A percentile compares a stretch with the other conserved stretches of the same genome.
Evolutionary conservation across 495 filamentous ascomycete genomes (phyloP).

Genomic region (Xylaria scruposa): DNA sequence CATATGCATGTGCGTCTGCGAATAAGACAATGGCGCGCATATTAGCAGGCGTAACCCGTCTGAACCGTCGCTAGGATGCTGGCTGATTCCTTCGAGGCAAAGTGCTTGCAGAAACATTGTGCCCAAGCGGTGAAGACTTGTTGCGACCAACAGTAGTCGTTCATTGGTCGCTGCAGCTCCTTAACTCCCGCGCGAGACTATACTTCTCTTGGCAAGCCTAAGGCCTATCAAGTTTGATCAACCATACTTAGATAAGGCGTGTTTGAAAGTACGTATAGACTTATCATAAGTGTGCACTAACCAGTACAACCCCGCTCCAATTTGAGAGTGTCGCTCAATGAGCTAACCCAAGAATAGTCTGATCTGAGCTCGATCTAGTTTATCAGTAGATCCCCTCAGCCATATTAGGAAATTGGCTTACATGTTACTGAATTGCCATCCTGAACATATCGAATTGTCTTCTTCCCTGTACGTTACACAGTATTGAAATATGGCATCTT

Average conservation of each 20-base stretch:
- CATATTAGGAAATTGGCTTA: constrained; percentile 4
- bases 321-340: not conserved
- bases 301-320: not conserved
- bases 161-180: not conserved
- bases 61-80: constrained; percentile 5
- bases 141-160: not conserved
- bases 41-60: not conserved
- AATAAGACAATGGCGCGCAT: constrained; percentile 21
- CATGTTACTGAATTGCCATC: constrained; percentile 1
- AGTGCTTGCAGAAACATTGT: constrained; percentile 11
- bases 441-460: not conserved
- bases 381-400: not conserved
- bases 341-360: not conserved
- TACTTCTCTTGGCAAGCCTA: constrained; percentile 18
- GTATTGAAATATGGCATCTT: not conserved
- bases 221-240: constrained; percentile 15
- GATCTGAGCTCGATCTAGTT: constrained; percentile 7
- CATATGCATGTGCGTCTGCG: not conserved
- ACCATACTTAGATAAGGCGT: constrained; percentile 9
- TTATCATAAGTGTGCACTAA: too few species aligned
- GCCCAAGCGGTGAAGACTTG: constrained; percentile 11
- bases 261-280: not conserved
- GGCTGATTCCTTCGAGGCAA: constrained; percentile 4
- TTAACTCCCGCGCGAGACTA: not conserved
- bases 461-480: not conserved